Evolutionary conservation across 371 early-diverging fungal species (phyloP), one percentile per base, ranked within the genome.

Genomic region (Mucor plumbeus): DNA sequence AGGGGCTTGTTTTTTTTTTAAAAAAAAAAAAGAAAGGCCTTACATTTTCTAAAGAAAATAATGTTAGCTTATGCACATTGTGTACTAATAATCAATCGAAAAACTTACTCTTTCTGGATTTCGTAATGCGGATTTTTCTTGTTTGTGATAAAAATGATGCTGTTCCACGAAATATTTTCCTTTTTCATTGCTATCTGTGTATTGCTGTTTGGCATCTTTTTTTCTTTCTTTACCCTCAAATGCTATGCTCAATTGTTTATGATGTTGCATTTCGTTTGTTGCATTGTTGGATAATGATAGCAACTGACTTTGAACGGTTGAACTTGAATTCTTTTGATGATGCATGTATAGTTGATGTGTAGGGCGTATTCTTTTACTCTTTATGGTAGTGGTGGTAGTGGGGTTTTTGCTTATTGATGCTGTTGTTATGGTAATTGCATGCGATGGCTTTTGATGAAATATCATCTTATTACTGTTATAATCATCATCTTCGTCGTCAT

Each of bases 361-460:
- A 48, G 43, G 43, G 15, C 43, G 43, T 14, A n/a, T 7, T 14
- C 21, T 48, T 9, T 48, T 48, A 19, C 19, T 48, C 19, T 48
- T 21, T n/a, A n/a, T n/a, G n/a, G n/a, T 43, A 43, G 43, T 43
- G 43, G n/a, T 48, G 48, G 21, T 9, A n/a, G 1, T 21, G 48
- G 48, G 48, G 3, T 48, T 48, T 1, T 48, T 48, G 19, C 5
- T 38, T 48, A 47, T n/a, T n/a, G 6, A n/a, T n/a, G 43, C 3
- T n/a, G 43, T 43, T 43, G 43, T 14, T 43, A 43, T 21, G 21
- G 48, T 48, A 48, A 48, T 48, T 0, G 63, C 9, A 63, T 63
- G 38, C 14, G 54, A 21, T 7, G 63, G n/a, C 7, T 39, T 53
- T 13, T 50, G 14, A 14, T 19, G 54, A 15, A 54, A 54, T 34